Evolutionary conservation across 202 grass and related monocot species (phyloP).

Genomic region (Alloteropsis angusta): DNA sequence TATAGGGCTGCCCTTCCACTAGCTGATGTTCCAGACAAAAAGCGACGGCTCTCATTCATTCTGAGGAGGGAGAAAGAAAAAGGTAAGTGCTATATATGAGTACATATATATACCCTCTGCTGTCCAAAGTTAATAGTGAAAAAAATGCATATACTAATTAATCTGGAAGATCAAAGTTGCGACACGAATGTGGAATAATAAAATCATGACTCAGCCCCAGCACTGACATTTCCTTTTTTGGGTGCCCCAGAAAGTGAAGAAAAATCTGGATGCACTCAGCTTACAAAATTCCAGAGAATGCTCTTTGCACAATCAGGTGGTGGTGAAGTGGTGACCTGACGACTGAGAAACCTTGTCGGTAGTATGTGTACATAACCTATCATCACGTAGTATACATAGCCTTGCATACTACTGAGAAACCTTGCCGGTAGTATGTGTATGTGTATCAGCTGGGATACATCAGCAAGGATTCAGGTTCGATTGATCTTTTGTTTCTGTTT

Average conservation of each 20-base stretch:
- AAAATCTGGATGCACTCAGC: constrained; percentile 21
- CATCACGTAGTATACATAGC: too few relatives aligned
- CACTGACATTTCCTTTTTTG: constrained; percentile 7
- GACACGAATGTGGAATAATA: constrained; percentile 5
- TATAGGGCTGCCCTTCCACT: constrained; percentile 12
- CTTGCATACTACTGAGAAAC: too few relatives aligned
- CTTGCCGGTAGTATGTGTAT: too few relatives aligned
- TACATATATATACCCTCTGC: too few relatives aligned
- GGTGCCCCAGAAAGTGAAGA: constrained; percentile 2
- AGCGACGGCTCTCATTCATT: constrained; percentile 20
- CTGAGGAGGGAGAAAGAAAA: not conserved
- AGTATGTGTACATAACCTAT: too few relatives aligned
- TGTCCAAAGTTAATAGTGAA: not conserved
- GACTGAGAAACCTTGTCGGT: too few relatives aligned
- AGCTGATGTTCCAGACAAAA: constrained; percentile 5
- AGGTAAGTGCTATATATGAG: constrained; percentile 2
- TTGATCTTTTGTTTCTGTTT: too few relatives aligned
- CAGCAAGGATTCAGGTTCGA: too few relatives aligned
- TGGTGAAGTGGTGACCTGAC: too few relatives aligned
- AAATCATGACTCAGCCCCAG: not conserved
- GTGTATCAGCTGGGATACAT: too few relatives aligned
- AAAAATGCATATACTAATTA: not conserved
- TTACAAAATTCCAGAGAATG: not conserved
- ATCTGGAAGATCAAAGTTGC: not conserved
- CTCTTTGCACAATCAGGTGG: too few relatives aligned